A percentile compares a stretch with the other conserved stretches of the same genome.
phyloP scores from a whole-genome alignment of 805 yeast genomes.

The Saccharomycopsis sp. region DNA sequence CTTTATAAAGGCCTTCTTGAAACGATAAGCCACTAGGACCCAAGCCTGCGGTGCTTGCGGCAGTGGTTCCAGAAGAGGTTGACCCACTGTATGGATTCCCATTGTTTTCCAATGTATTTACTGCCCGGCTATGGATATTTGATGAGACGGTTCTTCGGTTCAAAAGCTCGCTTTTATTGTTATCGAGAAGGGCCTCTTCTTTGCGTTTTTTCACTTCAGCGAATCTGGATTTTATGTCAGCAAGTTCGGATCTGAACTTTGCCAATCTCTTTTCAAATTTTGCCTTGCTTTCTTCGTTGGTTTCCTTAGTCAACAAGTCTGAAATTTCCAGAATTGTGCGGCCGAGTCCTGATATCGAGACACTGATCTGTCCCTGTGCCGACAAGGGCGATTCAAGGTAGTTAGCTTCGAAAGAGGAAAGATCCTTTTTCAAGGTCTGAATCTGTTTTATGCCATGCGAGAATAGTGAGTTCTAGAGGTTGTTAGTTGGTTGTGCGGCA shows the following conservation, averaged over 20 bases:
- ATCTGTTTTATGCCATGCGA: slow-evolving; percentile 88
- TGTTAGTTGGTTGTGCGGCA: too few relatives aligned
- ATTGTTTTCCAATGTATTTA: slow-evolving; percentile 19
- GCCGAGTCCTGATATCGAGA: slow-evolving; percentile 65
- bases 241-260: slow-evolving; percentile 41
- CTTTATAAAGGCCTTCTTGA: slow-evolving; percentile 64
- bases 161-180: slow-evolving; percentile 38
- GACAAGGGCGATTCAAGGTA: slow-evolving; percentile 68
- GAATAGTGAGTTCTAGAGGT: slow-evolving; percentile 65
- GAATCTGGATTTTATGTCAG: slow-evolving; percentile 29
- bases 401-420: slow-evolving; percentile 57
- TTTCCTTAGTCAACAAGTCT: slow-evolving; percentile 51
- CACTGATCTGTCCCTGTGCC: slow-evolving; percentile 56
- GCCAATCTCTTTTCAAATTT: slow-evolving; percentile 56
- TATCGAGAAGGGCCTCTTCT: slow-evolving; percentile 33
- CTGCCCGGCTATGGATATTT: slow-evolving; percentile 2
- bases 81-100: slow-evolving; percentile 46
- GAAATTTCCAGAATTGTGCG: slow-evolving; percentile 71
- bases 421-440: slow-evolving; percentile 61
- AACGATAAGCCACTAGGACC: slow-evolving; percentile 27
- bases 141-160: slow-evolving; percentile 31
- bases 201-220: slow-evolving; percentile 31
- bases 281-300: slow-evolving; percentile 43
- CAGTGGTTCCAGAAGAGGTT: slow-evolving; percentile 16
- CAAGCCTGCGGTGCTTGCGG: slow-evolving; percentile 23